Conservation (phyloP, 345 rosid species). For the Moricandia moricandioides region DNA sequence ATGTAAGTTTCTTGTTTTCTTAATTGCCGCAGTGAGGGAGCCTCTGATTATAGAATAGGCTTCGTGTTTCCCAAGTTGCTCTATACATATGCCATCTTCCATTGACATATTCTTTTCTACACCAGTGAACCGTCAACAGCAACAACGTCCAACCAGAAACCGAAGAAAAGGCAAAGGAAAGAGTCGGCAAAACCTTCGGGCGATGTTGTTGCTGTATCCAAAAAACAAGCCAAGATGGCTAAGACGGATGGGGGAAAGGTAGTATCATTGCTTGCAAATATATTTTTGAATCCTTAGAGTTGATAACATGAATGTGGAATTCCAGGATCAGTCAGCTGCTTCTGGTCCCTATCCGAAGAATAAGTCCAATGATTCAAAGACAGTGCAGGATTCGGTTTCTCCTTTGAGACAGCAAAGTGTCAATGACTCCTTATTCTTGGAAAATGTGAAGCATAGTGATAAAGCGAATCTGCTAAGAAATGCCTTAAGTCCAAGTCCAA, state of each 20-base stretch:
- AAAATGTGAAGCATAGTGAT: constrained; percentile 51
- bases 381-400: constrained; percentile 39
- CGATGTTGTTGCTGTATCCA: constrained; percentile 49
- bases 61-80: not conserved
- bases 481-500: constrained; percentile 35
- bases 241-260: constrained; percentile 47
- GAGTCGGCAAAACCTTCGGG: constrained; percentile 50
- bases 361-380: constrained; percentile 52
- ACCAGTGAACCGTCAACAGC: constrained; percentile 59
- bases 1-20: constrained; percentile 49
- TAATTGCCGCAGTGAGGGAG: not conserved
- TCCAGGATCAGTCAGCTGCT: constrained; percentile 43
- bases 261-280: constrained; percentile 37
- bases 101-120: constrained; percentile 12
- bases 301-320: constrained; percentile 40
- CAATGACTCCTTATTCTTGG: constrained; percentile 39
- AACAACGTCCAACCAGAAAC: constrained; percentile 53
- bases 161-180: constrained; percentile 81
- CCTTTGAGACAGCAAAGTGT: constrained; percentile 46
- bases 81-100: not conserved
- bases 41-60: not conserved
- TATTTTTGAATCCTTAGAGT: constrained; percentile 34
- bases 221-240: constrained; percentile 55
- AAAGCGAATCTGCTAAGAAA: constrained; percentile 52
- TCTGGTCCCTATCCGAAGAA: constrained; percentile 51